These are phyloP conservation scores for Tolypocladium tundrense DNA, from an alignment of 2,329 filamentous ascomycete genomes.

Conservation along the genomic window DNA sequence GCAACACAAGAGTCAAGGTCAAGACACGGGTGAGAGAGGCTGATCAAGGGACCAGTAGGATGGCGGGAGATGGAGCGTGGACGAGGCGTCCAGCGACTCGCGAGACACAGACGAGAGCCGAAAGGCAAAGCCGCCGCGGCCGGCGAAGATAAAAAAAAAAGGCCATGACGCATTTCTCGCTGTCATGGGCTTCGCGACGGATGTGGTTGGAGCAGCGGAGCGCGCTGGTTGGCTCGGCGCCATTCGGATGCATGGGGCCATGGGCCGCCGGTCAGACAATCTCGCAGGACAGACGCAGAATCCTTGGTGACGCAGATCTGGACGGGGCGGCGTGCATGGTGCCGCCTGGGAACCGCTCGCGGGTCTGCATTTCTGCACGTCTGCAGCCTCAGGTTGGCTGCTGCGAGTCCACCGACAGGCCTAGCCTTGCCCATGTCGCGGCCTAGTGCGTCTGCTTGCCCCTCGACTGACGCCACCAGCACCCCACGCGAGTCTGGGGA, in stretches of 20 bases:
- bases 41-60: background rate
- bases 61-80: background rate
- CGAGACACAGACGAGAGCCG: background rate
- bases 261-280: background rate
- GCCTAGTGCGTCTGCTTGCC: background rate
- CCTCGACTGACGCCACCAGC: background rate
- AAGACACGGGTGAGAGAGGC: background rate
- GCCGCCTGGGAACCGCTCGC: background rate
- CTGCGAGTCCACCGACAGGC: background rate
- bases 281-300: background rate
- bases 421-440: background rate
- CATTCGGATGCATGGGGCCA: background rate
- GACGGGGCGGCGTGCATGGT: background rate
- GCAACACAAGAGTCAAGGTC: background rate
- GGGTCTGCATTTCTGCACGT: background rate
- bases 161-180: slow-evolving; percentile 17
- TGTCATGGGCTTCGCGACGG: slow-evolving; percentile 10
- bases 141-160: background rate
- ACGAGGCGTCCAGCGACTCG: background rate
- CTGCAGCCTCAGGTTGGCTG: background rate
- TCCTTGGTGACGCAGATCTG: background rate
- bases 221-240: slow-evolving; percentile 2
- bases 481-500: background rate
- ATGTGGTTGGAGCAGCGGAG: background rate
- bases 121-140: background rate